phyloP scores from a whole-genome alignment of 352 stramenopile species.

The Discostella stelligera region DNA sequence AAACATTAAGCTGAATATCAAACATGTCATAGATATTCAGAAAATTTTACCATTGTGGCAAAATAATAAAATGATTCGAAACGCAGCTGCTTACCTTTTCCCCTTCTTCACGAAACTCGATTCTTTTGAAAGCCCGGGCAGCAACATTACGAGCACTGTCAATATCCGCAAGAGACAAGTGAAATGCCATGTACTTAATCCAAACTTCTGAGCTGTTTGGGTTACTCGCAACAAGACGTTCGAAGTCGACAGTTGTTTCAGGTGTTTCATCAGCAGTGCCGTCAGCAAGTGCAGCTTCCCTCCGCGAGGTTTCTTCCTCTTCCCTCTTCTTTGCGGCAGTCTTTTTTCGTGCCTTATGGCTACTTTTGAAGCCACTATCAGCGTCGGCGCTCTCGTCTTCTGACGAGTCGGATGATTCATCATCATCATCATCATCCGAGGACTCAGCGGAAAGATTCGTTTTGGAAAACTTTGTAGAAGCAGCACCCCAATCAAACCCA shows the following conservation, averaged over 20 bases:
- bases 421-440: conserved; percentile 46
- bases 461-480: conserved; percentile 17
- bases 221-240: conserved; percentile 90
- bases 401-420: conserved; percentile 27
- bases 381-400: conserved; percentile 73
- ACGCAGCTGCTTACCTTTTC: conserved; percentile 84
- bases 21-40: no score
- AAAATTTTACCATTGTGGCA: neutral
- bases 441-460: conserved; percentile 28
- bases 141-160: conserved; percentile 90
- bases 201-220: conserved; percentile 94
- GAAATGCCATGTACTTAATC: conserved; percentile 98
- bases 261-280: conserved; percentile 88
- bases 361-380: conserved; percentile 56
- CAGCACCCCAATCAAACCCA: conserved; percentile 75
- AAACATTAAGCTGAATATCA: conserved; percentile 88
- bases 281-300: conserved; percentile 90
- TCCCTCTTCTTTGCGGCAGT: conserved; percentile 68
- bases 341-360: conserved; percentile 76
- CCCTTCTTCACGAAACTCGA: conserved; percentile 93
- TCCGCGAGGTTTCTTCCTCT: conserved; percentile 72
- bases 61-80: neutral
- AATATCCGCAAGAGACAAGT: conserved; percentile 93
- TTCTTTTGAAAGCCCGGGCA: conserved; percentile 88
- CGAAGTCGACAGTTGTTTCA: conserved; percentile 91